phyloP scores from a whole-genome alignment of 148 eudicot species.

The Suaeda aralocaspica region DNA sequence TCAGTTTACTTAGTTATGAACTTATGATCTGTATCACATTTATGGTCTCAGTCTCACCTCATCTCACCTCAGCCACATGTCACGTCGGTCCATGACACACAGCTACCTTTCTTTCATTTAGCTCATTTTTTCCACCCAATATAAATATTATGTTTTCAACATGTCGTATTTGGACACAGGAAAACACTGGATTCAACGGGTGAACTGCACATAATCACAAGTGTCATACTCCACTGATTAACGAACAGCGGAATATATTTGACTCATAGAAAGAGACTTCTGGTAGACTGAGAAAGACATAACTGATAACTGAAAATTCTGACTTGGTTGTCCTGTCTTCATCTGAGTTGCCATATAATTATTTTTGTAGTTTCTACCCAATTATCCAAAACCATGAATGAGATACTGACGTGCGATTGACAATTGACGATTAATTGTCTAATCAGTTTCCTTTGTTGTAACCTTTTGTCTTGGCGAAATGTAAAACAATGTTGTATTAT shows the following conservation, averaged over 20 bases:
- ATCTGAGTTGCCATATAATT: background rate
- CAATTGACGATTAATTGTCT: background rate
- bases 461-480: background rate
- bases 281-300: background rate
- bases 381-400: background rate
- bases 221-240: background rate
- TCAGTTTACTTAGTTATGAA: too few relatives aligned
- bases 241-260: background rate
- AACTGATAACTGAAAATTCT: background rate
- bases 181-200: conserved; percentile 13
- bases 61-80: too few relatives aligned
- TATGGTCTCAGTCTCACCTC: too few relatives aligned
- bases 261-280: conserved; percentile 16
- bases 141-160: background rate
- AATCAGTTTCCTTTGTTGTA: background rate
- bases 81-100: too few relatives aligned
- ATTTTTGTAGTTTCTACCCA: background rate
- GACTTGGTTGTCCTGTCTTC: background rate
- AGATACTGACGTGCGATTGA: background rate
- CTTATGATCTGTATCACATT: too few relatives aligned
- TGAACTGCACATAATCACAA: too few relatives aligned
- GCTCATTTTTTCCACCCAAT: too few relatives aligned
- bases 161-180: background rate
- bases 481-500: too few relatives aligned
- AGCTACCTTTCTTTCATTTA: too few relatives aligned